A percentile compares a stretch with the other conserved stretches of the same genome.
Conservation (phyloP, 768 basidiomycete genomes). For the Holtermanniella nyarrowii region DNA sequence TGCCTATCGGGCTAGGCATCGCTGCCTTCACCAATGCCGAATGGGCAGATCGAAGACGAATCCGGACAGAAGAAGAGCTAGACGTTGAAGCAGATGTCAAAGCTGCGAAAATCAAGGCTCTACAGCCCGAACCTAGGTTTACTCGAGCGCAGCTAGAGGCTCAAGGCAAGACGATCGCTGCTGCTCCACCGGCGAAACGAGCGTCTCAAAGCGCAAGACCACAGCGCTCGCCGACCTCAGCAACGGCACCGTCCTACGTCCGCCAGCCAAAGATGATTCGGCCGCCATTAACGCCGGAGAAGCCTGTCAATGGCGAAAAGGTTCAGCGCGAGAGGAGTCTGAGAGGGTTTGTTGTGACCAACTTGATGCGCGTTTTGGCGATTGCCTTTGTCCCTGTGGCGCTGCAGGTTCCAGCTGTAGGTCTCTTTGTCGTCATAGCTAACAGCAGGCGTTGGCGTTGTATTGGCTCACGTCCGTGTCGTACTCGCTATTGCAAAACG, state of each 20-base stretch:
- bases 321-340: conserved; percentile 7
- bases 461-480: conserved; percentile 41
- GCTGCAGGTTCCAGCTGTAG: conserved; percentile 38
- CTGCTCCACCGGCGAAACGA: background rate
- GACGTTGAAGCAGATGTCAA: background rate
- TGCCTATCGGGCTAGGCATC: conserved; percentile 38
- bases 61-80: background rate
- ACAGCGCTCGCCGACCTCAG: background rate
- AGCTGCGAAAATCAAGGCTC: too few species aligned
- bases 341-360: conserved; percentile 16
- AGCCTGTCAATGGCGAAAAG: background rate
- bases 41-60: conserved; percentile 8
- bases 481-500: conserved; percentile 38
- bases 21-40: conserved; percentile 40
- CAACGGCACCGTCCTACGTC: background rate
- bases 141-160: background rate
- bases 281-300: background rate
- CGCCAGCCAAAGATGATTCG: background rate
- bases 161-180: background rate
- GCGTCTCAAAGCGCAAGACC: background rate
- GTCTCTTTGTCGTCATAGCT: conserved; percentile 9
- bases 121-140: background rate
- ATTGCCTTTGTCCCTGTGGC: conserved; percentile 39
- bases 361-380: conserved; percentile 32
- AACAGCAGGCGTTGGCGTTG: conserved; percentile 35